A percentile compares a stretch with the other conserved stretches of the same genome.
phyloP scores from a whole-genome alignment of 2,329 filamentous ascomycete genomes.

The Mollisia scopiformis region DNA sequence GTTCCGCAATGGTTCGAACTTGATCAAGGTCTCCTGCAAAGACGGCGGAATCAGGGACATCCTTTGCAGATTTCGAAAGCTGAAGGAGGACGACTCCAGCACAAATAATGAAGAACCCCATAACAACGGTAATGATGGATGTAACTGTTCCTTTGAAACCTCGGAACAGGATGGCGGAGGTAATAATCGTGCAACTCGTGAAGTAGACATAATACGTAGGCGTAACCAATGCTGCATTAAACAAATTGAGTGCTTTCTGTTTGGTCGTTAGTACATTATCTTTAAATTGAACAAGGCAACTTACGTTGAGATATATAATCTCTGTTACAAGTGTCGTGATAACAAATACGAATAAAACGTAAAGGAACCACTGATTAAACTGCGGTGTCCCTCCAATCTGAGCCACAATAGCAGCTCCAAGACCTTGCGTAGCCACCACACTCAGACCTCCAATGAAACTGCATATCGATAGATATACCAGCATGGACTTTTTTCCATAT shows the following conservation, averaged over 20 bases:
- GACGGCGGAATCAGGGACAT: slow-evolving; percentile 90
- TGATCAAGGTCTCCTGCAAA: slow-evolving; percentile 94
- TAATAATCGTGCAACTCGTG: slow-evolving; percentile 92
- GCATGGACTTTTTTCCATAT: slow-evolving; percentile 96
- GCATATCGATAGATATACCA: slow-evolving; percentile 96
- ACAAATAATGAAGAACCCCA: slow-evolving; percentile 94
- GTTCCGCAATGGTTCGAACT: slow-evolving; percentile 91
- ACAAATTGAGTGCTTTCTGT: slow-evolving; percentile 97
- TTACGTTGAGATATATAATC: slow-evolving; percentile 93
- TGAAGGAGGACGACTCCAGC: slow-evolving; percentile 90
- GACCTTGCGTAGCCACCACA: slow-evolving; percentile 90
- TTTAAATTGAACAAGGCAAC: slow-evolving; percentile 41
- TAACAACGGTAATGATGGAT: slow-evolving; percentile 84
- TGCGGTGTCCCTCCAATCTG: slow-evolving; percentile 81
- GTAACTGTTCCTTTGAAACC: slow-evolving; percentile 87
- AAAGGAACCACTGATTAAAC: slow-evolving; percentile 98
- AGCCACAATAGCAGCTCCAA: slow-evolving; percentile 88
- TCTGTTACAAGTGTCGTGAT: slow-evolving; percentile 87
- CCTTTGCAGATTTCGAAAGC: slow-evolving; percentile 97
- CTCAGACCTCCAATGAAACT: slow-evolving; percentile 92
- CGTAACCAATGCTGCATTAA: slow-evolving; percentile 95
- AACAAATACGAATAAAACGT: slow-evolving; percentile 89
- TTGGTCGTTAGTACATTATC: slow-evolving; percentile 11
- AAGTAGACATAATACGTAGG: slow-evolving; percentile 99
- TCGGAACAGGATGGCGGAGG: slow-evolving; percentile 87